Conservation (phyloP, 2,329 filamentous ascomycete genomes). For the Pseudogymnoascus sp. region DNA sequence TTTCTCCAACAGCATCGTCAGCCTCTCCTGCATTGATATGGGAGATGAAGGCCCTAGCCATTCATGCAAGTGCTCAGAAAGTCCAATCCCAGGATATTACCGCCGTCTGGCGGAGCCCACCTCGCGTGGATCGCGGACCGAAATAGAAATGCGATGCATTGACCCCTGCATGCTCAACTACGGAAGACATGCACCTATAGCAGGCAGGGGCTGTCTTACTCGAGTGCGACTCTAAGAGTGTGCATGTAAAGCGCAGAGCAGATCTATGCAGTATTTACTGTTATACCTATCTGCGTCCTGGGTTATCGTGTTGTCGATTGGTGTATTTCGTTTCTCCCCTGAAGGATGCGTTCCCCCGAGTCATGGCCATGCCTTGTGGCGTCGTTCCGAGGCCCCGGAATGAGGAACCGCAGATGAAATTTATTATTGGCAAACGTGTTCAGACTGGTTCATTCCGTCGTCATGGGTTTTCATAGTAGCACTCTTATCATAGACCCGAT, state of each 20-base stretch:
- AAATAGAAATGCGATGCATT: not conserved
- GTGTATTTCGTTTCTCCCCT: not conserved
- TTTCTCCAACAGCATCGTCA: not conserved
- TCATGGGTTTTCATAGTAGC: not conserved
- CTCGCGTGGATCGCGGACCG: not conserved
- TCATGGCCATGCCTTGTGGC: slow-evolving; percentile 1
- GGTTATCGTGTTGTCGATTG: not conserved
- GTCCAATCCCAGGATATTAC: not conserved
- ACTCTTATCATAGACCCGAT: not conserved
- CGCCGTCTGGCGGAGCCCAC: not conserved
- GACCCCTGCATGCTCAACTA: not conserved
- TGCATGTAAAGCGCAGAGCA: not conserved
- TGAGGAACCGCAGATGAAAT: not conserved
- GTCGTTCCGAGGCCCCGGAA: not conserved
- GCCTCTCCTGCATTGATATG: slow-evolving; percentile 29
- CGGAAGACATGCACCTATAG: not conserved
- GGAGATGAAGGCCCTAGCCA: slow-evolving; percentile 32
- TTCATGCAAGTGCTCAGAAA: slow-evolving; percentile 17
- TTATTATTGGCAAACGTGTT: not conserved
- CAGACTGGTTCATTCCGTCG: not conserved
- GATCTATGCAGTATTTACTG: not conserved
- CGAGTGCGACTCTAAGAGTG: not conserved
- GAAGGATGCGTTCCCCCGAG: not conserved
- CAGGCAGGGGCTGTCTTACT: not conserved
- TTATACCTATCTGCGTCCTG: not conserved